Conservation (phyloP, 2,329 filamentous ascomycete genomes). For the Colletotrichum incanum region DNA sequence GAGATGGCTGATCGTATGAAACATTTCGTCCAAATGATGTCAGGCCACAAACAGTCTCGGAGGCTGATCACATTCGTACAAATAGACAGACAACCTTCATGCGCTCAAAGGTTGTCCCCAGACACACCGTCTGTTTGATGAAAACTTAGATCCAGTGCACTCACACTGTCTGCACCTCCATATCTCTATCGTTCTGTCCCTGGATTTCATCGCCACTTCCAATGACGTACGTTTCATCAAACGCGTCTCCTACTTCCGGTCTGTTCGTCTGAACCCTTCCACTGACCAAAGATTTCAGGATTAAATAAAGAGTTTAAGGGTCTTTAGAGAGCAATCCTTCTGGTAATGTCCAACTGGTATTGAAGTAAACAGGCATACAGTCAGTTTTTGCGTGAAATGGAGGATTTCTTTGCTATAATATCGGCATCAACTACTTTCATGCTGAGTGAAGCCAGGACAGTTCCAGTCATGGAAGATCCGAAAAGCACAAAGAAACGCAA, state of each 20-base stretch:
- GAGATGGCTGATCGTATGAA: background rate
- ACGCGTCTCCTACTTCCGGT: background rate
- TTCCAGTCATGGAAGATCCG: background rate
- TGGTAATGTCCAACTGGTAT: background rate
- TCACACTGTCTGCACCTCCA: background rate
- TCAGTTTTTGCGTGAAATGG: too few relatives aligned
- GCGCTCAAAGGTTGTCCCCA: background rate
- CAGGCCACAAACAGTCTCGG: too few relatives aligned
- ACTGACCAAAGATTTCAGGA: too few relatives aligned
- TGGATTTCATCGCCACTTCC: background rate
- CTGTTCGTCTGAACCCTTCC: background rate
- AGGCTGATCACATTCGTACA: too few relatives aligned
- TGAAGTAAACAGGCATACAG: background rate
- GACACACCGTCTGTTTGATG: background rate
- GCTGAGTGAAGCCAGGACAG: background rate
- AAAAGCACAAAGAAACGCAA: background rate
- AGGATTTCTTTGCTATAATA: background rate
- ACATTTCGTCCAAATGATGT: background rate
- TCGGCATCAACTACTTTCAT: background rate
- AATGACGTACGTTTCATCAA: slow-evolving; percentile 12
- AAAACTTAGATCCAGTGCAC: background rate
- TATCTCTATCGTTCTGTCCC: background rate
- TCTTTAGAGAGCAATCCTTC: background rate
- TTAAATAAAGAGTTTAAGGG: background rate
- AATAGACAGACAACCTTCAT: background rate